These are phyloP conservation scores for Coemansia sp. DNA, from an alignment of 192 early-diverging fungal genomes.

Conservation along the genomic window DNA sequence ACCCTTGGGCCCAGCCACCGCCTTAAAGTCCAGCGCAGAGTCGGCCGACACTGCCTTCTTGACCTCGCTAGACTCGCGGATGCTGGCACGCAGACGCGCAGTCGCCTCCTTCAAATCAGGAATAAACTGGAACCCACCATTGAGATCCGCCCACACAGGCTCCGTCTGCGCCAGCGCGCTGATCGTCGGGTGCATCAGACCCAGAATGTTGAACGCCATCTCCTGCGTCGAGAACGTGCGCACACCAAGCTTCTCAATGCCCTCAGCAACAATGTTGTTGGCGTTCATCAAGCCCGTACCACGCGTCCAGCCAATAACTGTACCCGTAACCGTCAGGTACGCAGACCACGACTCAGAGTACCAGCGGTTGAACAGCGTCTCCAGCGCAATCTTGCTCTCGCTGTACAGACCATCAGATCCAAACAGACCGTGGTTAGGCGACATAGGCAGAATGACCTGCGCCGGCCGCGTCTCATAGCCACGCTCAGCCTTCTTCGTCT, in stretches of 20 bases:
- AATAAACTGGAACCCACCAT: conserved; percentile 90
- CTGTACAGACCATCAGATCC: conserved; percentile 91
- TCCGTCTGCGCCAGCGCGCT: conserved; percentile 72
- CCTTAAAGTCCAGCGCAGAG: conserved; percentile 74
- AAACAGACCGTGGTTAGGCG: conserved; percentile 96
- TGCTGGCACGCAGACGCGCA: conserved; percentile 69
- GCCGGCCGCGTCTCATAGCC: conserved; percentile 90
- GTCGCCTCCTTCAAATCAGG: conserved; percentile 69
- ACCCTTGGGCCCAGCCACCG: conserved; percentile 69
- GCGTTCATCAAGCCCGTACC: conserved; percentile 93
- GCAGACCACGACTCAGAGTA: conserved; percentile 86
- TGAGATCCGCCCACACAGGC: conserved; percentile 92
- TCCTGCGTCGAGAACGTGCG: conserved; percentile 92
- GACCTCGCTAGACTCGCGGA: conserved; percentile 84
- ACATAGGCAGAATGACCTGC: conserved; percentile 85
- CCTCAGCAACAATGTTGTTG: conserved; percentile 92
- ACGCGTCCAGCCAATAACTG: conserved; percentile 96
- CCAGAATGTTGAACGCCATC: conserved; percentile 96
- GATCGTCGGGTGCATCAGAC: conserved; percentile 85
- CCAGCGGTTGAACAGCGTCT: conserved; percentile 93
- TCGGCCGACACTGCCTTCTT: conserved; percentile 81
- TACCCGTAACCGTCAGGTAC: conserved; percentile 88
- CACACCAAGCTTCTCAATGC: conserved; percentile 87
- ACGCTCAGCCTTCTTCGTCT: conserved; percentile 77
- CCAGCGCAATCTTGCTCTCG: conserved; percentile 93